Percentiles rank a stretch among this genome's conserved stretches.
Conservation (phyloP, 2,329 filamentous ascomycete genomes). For the Colletotrichum horii region DNA sequence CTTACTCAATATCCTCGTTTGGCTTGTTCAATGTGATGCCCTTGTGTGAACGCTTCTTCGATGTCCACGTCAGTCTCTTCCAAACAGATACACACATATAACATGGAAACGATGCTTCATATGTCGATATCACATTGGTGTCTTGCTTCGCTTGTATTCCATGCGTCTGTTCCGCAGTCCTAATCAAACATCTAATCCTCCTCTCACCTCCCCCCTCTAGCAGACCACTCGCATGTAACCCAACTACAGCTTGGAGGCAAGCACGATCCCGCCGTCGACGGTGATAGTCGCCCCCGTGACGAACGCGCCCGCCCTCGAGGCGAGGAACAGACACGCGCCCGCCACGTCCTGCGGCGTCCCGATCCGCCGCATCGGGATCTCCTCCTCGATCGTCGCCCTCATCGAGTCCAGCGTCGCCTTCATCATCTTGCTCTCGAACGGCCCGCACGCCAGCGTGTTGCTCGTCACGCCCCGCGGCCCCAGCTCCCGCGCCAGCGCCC, state of each 20-base stretch:
- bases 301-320: slow-evolving; percentile 69
- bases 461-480: slow-evolving; percentile 65
- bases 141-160: neutral
- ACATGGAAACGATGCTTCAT: neutral
- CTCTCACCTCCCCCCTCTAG: neutral
- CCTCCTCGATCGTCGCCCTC: slow-evolving; percentile 57
- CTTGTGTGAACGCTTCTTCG: no score
- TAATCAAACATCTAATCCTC: neutral
- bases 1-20: neutral
- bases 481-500: slow-evolving; percentile 64
- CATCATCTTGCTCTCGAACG: slow-evolving; percentile 75
- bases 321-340: slow-evolving; percentile 73
- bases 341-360: slow-evolving; percentile 73
- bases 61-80: neutral
- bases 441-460: slow-evolving; percentile 75
- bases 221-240: neutral
- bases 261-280: slow-evolving; percentile 62
- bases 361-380: slow-evolving; percentile 70
- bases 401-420: slow-evolving; percentile 61
- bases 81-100: no score
- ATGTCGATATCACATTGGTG: neutral
- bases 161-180: neutral
- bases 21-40: neutral
- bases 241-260: slow-evolving; percentile 49
- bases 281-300: slow-evolving; percentile 70